phyloP scores from a whole-genome alignment of 2,329 filamentous ascomycete species.

The Colletotrichum liriopes region DNA sequence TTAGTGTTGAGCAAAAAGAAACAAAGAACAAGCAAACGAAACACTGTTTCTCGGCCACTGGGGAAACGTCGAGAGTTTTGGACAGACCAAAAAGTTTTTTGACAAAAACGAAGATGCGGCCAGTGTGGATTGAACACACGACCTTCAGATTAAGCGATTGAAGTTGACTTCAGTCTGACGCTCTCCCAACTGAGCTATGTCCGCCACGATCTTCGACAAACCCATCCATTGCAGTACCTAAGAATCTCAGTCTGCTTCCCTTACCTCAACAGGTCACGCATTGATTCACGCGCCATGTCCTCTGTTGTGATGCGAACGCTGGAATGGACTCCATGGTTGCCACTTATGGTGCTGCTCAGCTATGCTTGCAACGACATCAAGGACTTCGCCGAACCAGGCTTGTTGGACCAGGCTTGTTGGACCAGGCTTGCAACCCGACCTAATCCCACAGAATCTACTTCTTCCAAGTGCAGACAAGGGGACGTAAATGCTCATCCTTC shows the following conservation, averaged over 20 bases:
- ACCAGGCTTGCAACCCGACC: neutral
- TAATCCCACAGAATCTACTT: neutral
- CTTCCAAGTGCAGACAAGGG: neutral
- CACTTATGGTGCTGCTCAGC: neutral
- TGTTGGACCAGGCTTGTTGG: neutral
- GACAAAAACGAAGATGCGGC: slow-evolving; percentile 26
- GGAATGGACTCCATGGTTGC: neutral
- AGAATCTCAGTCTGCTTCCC: neutral
- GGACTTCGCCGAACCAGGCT: neutral
- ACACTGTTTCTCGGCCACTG: no score
- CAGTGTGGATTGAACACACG: slow-evolving; percentile 41
- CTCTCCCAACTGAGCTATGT: slow-evolving; percentile 44
- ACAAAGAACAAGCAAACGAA: no score
- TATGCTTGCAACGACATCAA: neutral
- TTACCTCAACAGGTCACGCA: neutral
- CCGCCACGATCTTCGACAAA: slow-evolving; percentile 10
- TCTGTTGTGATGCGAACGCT: neutral
- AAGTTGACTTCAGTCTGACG: slow-evolving; percentile 43
- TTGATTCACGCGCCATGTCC: neutral
- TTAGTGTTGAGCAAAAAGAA: no score
- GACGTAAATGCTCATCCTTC: neutral
- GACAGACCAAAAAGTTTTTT: neutral
- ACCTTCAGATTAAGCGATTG: slow-evolving; percentile 42
- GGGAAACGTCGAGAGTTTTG: no score
- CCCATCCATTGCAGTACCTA: fast-evolving